Conservation (phyloP, 2,329 filamentous ascomycete species). For the Alternaria consortialis region DNA sequence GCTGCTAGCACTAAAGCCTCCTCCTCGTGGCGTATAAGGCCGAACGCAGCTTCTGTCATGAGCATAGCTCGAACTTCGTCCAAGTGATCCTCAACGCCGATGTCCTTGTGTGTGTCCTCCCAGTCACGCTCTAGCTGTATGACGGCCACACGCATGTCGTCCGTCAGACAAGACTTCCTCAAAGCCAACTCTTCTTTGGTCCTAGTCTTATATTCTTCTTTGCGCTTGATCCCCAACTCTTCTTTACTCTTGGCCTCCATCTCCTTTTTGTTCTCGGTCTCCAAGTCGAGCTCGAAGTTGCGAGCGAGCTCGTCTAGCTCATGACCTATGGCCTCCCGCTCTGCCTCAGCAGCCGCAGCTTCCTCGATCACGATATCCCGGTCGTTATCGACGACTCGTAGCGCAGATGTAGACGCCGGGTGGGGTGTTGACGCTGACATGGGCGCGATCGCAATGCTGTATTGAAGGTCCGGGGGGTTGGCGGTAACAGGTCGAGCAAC, state of each 20-base stretch:
- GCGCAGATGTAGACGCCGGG: background rate
- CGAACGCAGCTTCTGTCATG: slow-evolving; percentile 2
- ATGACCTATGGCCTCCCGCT: background rate
- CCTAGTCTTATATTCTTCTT: background rate
- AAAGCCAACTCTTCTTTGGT: background rate
- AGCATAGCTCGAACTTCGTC: background rate
- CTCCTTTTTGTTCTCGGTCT: background rate
- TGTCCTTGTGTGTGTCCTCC: background rate
- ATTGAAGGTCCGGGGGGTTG: background rate
- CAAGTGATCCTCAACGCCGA: background rate
- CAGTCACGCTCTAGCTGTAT: background rate
- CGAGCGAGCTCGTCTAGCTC: slow-evolving; percentile 1
- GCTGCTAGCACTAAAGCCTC: background rate
- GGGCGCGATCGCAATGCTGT: background rate
- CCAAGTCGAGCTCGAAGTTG: background rate
- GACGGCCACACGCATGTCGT: background rate
- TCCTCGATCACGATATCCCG: background rate
- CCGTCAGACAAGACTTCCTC: background rate
- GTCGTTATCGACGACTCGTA: too few relatives aligned
- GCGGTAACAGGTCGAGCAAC: background rate
- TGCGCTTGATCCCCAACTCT: background rate
- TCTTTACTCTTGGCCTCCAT: background rate
- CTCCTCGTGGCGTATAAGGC: background rate
- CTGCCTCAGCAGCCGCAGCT: background rate
- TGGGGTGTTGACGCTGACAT: background rate